A percentile compares a stretch with the other conserved stretches of the same genome.
These are phyloP conservation scores for Chlorella sp. DNA, from an alignment of 139 green algal species.

Conservation along the genomic window DNA sequence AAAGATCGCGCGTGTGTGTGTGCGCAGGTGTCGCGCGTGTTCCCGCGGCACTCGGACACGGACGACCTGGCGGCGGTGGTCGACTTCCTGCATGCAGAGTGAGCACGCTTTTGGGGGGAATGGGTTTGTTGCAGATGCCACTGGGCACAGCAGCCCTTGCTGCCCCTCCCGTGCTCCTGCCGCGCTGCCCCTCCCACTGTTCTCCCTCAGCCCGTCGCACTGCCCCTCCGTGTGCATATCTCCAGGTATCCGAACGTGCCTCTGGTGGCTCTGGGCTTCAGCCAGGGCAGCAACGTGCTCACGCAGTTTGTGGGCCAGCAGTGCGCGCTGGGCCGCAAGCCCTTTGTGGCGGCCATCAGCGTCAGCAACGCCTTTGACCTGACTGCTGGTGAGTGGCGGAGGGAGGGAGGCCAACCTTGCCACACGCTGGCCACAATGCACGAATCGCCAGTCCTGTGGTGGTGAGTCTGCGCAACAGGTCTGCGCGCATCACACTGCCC, in stretches of 20 bases:
- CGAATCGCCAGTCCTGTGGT: background rate
- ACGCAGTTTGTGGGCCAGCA: slow-evolving; percentile 5
- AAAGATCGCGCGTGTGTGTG: no score
- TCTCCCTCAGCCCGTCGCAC: no score
- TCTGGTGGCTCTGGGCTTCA: slow-evolving; percentile 4
- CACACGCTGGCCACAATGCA: background rate
- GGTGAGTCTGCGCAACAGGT: background rate
- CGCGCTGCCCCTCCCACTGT: no score
- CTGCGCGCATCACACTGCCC: background rate
- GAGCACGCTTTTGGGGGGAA: no score
- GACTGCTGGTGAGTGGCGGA: background rate
- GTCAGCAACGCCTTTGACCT: slow-evolving; percentile 11
- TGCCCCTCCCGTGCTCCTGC: no score
- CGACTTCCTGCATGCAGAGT: background rate
- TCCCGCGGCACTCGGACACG: background rate
- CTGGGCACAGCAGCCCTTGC: no score
- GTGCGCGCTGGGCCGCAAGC: background rate
- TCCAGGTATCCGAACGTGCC: background rate
- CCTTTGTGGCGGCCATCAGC: slow-evolving; percentile 3
- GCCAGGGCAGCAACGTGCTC: slow-evolving; percentile 7
- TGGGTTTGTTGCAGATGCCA: no score
- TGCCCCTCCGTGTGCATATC: no score
- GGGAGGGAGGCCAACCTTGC: no score
- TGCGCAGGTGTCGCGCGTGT: no score
- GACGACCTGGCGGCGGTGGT: slow-evolving; percentile 7